A percentile compares a stretch with the other conserved stretches of the same genome.
These are phyloP conservation scores for Aleurites moluccanus DNA, from an alignment of 441 rosid species.

Conservation along the genomic window DNA sequence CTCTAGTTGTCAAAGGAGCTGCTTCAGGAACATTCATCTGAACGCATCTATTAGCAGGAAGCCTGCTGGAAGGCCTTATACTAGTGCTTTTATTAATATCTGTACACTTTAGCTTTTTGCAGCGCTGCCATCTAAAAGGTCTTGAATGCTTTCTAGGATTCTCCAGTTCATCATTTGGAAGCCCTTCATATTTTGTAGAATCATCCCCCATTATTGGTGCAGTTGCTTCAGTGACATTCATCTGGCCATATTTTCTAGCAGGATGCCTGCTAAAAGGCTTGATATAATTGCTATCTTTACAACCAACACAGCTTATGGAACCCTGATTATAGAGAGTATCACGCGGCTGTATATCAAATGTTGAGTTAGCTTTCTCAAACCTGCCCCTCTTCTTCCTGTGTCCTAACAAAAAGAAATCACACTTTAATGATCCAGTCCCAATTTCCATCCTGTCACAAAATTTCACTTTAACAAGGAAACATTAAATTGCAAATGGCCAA, in stretches of 20 bases:
- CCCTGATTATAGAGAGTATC: background rate
- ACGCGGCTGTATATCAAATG: background rate
- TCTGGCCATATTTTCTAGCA: conserved; percentile 2
- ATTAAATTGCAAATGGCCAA: background rate
- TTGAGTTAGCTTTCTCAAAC: background rate
- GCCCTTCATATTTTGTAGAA: background rate
- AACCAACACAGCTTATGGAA: conserved; percentile 6
- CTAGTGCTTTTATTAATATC: conserved; percentile 11
- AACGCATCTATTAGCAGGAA: background rate
- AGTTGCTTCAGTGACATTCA: background rate
- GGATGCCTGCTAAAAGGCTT: conserved; percentile 2
- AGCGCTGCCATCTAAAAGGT: conserved; percentile 48
- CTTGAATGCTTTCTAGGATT: conserved; percentile 44
- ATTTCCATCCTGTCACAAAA: background rate
- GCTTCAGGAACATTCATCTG: conserved; percentile 7
- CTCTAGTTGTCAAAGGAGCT: conserved; percentile 2
- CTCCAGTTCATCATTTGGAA: background rate
- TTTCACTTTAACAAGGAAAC: background rate
- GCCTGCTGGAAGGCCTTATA: conserved; percentile 1
- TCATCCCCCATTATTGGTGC: conserved; percentile 3
- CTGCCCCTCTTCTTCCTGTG: conserved; percentile 9
- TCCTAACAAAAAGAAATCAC: conserved; percentile 6
- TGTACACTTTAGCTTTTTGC: conserved; percentile 33
- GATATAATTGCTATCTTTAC: background rate
- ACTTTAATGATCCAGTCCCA: background rate